Conservation (phyloP, 202 grass and related monocot genomes). For the Carex arenaria region DNA sequence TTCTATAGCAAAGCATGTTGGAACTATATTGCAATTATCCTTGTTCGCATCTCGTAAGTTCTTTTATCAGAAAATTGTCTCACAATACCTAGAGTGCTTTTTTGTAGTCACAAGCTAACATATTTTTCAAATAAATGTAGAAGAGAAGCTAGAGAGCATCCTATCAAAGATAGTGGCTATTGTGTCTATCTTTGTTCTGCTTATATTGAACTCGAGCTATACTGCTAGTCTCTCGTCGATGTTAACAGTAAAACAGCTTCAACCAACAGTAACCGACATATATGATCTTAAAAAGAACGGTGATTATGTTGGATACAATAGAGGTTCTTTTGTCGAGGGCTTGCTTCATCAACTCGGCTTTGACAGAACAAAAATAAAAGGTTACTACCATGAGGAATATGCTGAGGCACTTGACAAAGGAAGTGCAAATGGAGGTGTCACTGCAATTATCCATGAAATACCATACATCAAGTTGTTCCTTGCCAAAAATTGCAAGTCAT, state of each 20-base stretch:
- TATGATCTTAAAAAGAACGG: constrained; percentile 27
- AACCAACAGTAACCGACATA: constrained; percentile 28
- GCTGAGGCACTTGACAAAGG: constrained; percentile 32
- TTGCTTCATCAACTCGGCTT: constrained; percentile 18
- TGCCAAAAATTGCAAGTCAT: constrained; percentile 35
- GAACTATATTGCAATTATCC: constrained; percentile 29
- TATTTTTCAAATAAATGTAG: background rate
- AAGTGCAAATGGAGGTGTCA: constrained; percentile 45
- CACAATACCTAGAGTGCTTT: no score
- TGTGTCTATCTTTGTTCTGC: constrained; percentile 34
- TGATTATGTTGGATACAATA: constrained; percentile 32
- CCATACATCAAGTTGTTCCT: constrained; percentile 52
- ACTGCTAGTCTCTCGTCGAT: constrained; percentile 48
- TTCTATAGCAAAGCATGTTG: constrained; percentile 31
- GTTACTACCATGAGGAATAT: constrained; percentile 15
- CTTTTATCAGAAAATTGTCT: background rate
- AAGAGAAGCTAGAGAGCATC: constrained; percentile 15
- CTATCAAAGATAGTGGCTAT: constrained; percentile 30
- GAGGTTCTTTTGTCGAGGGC: constrained; percentile 18
- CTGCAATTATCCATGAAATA: constrained; percentile 32
- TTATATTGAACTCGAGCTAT: constrained; percentile 46
- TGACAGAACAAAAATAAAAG: constrained; percentile 19
- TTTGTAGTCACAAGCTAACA: background rate
- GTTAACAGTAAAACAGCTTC: constrained; percentile 39
- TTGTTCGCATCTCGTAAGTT: constrained; percentile 55